Evolutionary conservation across 148 eudicot genomes (phyloP), one percentile per base, ranked within the genome.

Genomic region (Cornus florida): DNA sequence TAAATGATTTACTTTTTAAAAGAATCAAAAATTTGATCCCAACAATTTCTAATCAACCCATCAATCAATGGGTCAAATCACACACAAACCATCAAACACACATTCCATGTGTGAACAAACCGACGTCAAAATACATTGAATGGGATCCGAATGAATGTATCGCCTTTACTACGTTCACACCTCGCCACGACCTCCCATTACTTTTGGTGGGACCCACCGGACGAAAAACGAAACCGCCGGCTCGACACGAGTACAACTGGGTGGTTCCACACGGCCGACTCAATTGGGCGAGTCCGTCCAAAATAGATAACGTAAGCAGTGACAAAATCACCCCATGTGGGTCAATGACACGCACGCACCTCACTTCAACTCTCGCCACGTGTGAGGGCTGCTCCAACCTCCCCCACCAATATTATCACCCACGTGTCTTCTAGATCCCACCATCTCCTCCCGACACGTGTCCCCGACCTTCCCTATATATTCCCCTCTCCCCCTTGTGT

Each of bases 371-470:
- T 1, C 19, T 23, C 74, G 65, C 19, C 87, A 81, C 87, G 87
- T 81, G 84, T 81, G 82, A 76, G n/a, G 57, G 33, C 73, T n/a
- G 17, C 75, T 17, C 17, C 20, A 24, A 60, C 66, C 50, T 38
- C n/a, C n/a, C 33, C 73, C 74, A 33, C 32, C 72, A 68, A 80
- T 75, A n/a, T 38, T 70, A 81, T 78, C 82, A 0, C 74, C 70
- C 87, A 85, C 87, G 87, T 82, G 76, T 59, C 1, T 76, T 85
- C 85, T 62, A 79, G 82, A 82, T 78, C 22, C 72, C 23, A 12
- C 82, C 70, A 28, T 13, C 10, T 7, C 67, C 10, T 14, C 8
- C 11, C 53, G 65, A 19, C 76, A 79, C 77, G 75, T 81, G 84
- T 65, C 73, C 53, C 67, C 31, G 19, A 9, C 6, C 50, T 35